These are phyloP conservation scores for Begonia peltatifolia DNA, from an alignment of 306 rosid species.

Conservation along the genomic window DNA sequence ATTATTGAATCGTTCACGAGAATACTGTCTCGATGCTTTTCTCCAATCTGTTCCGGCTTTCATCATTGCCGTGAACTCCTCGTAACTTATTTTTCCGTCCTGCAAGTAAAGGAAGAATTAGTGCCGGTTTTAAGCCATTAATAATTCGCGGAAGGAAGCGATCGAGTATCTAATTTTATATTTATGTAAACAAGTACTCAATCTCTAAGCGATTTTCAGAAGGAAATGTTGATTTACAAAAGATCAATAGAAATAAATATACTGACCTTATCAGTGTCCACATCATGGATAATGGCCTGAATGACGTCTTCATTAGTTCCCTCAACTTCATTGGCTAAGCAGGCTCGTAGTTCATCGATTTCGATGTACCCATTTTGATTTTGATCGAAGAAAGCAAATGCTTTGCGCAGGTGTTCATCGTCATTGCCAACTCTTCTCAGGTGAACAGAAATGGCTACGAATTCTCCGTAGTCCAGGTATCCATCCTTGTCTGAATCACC, in stretches of 20 bases:
- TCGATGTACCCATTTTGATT: constrained; percentile 59
- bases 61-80: constrained; percentile 86
- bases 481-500: constrained; percentile 89
- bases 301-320: constrained; percentile 57
- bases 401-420: constrained; percentile 71
- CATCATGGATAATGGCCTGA: constrained; percentile 67
- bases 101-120: constrained; percentile 18
- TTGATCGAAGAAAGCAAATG: constrained; percentile 73
- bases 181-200: background rate
- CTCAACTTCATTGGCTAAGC: constrained; percentile 50
- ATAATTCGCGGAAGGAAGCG: background rate
- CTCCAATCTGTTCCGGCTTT: constrained; percentile 98
- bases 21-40: constrained; percentile 92
- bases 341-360: constrained; percentile 59
- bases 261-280: constrained; percentile 86
- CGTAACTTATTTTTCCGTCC: constrained; percentile 88
- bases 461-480: constrained; percentile 68
- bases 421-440: constrained; percentile 61
- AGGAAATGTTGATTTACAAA: no score
- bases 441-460: constrained; percentile 83
- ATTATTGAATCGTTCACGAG: constrained; percentile 77
- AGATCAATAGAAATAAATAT: background rate
- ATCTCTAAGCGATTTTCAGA: no score
- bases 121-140: background rate
- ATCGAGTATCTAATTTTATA: no score